Base-by-base conservation (phyloP, 352 stramenopile genomes). In the Ophiocytium majus region DNA sequence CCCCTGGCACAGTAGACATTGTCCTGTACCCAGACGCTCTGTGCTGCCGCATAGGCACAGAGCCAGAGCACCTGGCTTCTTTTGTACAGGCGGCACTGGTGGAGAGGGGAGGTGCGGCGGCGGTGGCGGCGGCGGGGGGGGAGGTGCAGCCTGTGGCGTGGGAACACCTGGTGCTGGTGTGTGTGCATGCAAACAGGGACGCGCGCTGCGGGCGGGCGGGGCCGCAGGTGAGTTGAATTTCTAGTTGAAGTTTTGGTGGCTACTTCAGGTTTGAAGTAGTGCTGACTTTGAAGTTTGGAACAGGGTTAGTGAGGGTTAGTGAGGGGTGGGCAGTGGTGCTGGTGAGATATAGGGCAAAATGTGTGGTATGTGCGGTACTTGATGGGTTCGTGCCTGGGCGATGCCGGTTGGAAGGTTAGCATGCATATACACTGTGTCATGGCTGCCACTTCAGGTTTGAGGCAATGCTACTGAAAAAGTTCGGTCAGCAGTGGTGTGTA, bases 141-240 rank as follows among this genome's bases (percentile, higher is more conserved):
- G 36, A 32, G 34, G 64, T 76, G 64, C 17, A 5, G 49, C 80
- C 84, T 37, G 37, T 81, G 35, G 36, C 84, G 0, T 88, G 75
- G 31, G 32, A 76, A 35, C 71, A 85, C 43, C 79, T 88, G 81
- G 84, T 88, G 49, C 80, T 88, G 66, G 84, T 88, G 84, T 88
- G 84, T 63, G 80, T 63, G n/a, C 84, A 88, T 76, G 76, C 76
- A 36, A 83, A 66, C 5, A 75, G 84, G 32, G 84, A 88, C 81
- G 86, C 86, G 81, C 84, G 84, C n/a, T 88, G 84, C 82, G 84
- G 84, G 37, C 34, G 76, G 28, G 84, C 80, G 14, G 84, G 84
- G 35, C 84, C 84, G 17, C 84, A 88, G 82, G 84, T 88, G 80
- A 28, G 84, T 87, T 23, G 10, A 50, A 49, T 84, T 14, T 79